Evolutionary conservation across 2,329 filamentous ascomycete genomes (phyloP), one percentile per base, ranked within the genome.

Genomic region (Microcera coccophila): DNA sequence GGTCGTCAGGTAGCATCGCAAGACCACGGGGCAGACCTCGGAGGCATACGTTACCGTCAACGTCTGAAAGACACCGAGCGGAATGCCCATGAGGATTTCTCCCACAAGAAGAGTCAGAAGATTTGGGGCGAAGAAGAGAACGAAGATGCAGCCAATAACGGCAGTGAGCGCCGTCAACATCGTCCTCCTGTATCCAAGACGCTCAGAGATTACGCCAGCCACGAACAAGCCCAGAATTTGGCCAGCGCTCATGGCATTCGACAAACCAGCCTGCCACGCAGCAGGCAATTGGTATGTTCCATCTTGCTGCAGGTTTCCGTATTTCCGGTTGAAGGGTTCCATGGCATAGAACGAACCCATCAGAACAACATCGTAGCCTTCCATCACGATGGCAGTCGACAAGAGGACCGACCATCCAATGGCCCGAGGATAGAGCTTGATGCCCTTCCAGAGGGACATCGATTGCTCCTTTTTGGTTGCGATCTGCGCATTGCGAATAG

Each of bases 101-200:
- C n/a, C 3, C 14, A 18, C 24, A 20, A 32, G 17, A 11, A n/a
- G 17, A 14, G 18, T 11, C 3, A 18, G n/a, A 5, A 50, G 32
- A n/a, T 34, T 48, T 5, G 32, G 35, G 9, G 55, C 53, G 32
- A 55, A 58, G 39, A 58, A 57, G 2, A 39, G 34, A 19, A 56
- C 41, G 35, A 57, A 57, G 28, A 58, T 48, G 19, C 53, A 52
- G 10, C 34, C 44, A 5, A 43, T 38, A 22, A 69, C 45, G 50
- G 49, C 26, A 3, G 61, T 45, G 33, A 74, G 48, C 4, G 72
- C 74, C 4, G 50, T 65, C 22, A 81, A 72, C 52, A 82, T 71
- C 10, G 75, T 78, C 58, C 71, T 75, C n/a, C 75, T 42, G 18
- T 44, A 44, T 10, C 55, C 55, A 14, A 46, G 49, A 9, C 46